These are phyloP conservation scores for Saccharomycopsis fodiens DNA, from an alignment of 805 yeast species.

Conservation along the genomic window DNA sequence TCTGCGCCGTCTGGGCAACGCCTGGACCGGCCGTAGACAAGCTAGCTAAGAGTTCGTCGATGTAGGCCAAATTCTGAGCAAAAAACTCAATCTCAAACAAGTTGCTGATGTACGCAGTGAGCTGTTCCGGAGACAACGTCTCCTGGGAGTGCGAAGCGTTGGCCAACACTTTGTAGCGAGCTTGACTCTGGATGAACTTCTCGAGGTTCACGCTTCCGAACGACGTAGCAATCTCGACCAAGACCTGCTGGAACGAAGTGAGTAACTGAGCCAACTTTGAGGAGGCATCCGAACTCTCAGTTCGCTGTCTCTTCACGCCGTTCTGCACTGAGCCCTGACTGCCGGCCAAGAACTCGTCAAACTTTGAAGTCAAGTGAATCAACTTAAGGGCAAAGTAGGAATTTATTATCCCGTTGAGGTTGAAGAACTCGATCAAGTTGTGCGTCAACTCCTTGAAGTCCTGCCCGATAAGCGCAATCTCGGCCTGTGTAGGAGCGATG, in stretches of 20 bases:
- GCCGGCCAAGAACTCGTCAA: not conserved
- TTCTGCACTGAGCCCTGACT: not conserved
- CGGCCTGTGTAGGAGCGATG: not conserved
- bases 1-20: not conserved
- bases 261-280: not conserved
- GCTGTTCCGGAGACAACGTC: not conserved
- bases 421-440: constrained; percentile 8
- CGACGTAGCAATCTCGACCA: not conserved
- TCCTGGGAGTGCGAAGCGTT: not conserved
- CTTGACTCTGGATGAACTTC: not conserved
- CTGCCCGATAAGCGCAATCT: not conserved
- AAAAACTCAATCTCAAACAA: not conserved
- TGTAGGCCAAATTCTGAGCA: not conserved
- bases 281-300: not conserved
- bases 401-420: constrained; percentile 3
- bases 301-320: not conserved
- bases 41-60: not conserved
- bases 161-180: not conserved
- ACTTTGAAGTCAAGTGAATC: not conserved
- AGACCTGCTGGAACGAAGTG: not conserved
- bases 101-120: not conserved
- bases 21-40: not conserved
- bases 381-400: constrained; percentile 3
- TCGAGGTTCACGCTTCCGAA: not conserved
- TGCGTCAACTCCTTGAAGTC: not conserved